phyloP scores from a whole-genome alignment of 148 eudicot species.

The Suaeda aralocaspica region DNA sequence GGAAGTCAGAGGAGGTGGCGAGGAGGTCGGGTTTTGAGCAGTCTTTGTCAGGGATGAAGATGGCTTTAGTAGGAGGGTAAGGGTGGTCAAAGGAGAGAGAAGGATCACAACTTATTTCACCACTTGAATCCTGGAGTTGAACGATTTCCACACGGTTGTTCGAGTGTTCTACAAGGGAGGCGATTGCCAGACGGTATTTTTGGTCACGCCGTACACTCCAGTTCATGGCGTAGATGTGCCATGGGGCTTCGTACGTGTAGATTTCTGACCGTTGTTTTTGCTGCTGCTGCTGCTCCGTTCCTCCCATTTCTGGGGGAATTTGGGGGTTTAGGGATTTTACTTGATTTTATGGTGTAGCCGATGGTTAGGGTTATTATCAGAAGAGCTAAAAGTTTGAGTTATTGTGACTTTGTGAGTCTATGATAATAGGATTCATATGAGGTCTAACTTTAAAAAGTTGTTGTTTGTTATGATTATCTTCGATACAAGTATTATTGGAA shows the following conservation, averaged over 20 bases:
- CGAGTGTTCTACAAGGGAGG: constrained; percentile 66
- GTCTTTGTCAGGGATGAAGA: constrained; percentile 59
- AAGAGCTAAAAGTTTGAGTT: too few species aligned
- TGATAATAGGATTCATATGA: too few species aligned
- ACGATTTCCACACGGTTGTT: constrained; percentile 77
- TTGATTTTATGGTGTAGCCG: too few species aligned
- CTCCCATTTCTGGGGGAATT: constrained; percentile 16
- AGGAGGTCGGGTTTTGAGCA: constrained; percentile 47
- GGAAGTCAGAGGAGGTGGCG: constrained; percentile 80
- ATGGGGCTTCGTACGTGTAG: constrained; percentile 93
- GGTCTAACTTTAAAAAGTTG: too few species aligned
- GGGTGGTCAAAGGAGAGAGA: constrained; percentile 63
- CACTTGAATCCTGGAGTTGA: constrained; percentile 71
- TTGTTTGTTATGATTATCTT: too few species aligned
- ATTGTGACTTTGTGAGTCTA: too few species aligned
- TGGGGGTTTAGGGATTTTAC: not conserved
- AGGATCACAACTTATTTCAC: constrained; percentile 55
- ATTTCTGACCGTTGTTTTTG: constrained; percentile 71
- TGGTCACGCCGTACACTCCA: constrained; percentile 87
- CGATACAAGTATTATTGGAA: too few species aligned
- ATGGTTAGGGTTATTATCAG: too few species aligned
- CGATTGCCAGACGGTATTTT: constrained; percentile 78
- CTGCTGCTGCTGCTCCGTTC: too few species aligned
- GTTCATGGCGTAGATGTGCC: constrained; percentile 95
- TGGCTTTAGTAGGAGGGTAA: constrained; percentile 81